Base-by-base conservation (phyloP, 352 stramenopile species). In the Aphanomyces astaci region DNA sequence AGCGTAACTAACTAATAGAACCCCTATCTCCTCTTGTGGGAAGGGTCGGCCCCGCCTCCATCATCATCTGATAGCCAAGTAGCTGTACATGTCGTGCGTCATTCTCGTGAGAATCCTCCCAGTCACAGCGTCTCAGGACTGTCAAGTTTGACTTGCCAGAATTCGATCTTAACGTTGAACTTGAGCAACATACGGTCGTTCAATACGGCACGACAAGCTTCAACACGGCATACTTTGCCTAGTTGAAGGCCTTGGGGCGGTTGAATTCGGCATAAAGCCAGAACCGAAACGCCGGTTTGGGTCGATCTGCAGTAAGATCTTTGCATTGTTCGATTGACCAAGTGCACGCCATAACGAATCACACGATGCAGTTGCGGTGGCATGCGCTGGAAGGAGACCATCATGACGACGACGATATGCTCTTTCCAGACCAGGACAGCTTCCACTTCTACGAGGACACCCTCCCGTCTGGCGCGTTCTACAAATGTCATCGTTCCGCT, bases 361-460 rank as follows among this genome's bases (percentile, higher is more conserved):
- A 7, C 36, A 43, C 36, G 36, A 43, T 43, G 36, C 36, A 43
- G 36, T 15, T 43, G 15, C 15, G 36, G 36, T 7, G 7, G 36
- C 36, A 43, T 43, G 36, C 36, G 7, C 36, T 43, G 36, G 36
- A 43, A 43, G 36, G 15, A 7, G 36, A 43, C 36, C 36, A 43
- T 15, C 36, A 43, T 15, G 7, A 43, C 36, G 7, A 43, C 25
- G 56, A 51, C 39, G 56, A 59, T 25, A 39, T 43, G 7, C 7
- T 43, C 7, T 43, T 43, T 43, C 36, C 36, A 15, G 36, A 52
- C 51, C 39, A 68, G 13, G n/a, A 68, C 39, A 59, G 28, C 24
- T 68, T 59, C 33, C 55, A 56, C 43, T 51, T 59, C 46, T 48
- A 51, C 22, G 62, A 45, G 22, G 30, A 46, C 51, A 17, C 27